Conservation (phyloP, 1,139 yeast genomes). For the Blastobotrys buckinghamii region DNA sequence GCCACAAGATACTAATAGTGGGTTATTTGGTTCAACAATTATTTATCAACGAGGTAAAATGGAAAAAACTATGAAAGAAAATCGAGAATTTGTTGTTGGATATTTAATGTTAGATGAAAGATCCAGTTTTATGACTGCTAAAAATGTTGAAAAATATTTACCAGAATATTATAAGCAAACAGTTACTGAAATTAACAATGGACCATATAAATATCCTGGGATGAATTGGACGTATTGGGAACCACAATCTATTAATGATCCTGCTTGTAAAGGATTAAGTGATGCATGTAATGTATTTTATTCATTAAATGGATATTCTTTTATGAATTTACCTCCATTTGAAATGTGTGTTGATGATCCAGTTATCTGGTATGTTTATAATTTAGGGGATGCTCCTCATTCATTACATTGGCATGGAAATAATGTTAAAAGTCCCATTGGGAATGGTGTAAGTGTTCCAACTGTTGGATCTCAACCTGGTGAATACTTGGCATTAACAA, state of each 20-base stretch:
- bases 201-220: slow-evolving; percentile 5
- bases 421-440: neutral
- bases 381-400: slow-evolving; percentile 10
- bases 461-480: slow-evolving; percentile 7
- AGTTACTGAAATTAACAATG: neutral
- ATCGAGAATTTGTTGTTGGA: slow-evolving; percentile 7
- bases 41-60: slow-evolving; percentile 4
- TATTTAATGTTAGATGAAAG: slow-evolving; percentile 6
- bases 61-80: slow-evolving; percentile 5
- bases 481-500: neutral
- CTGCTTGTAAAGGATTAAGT: neutral
- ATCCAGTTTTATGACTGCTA: neutral
- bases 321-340: slow-evolving; percentile 6
- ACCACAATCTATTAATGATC: slow-evolving; percentile 7
- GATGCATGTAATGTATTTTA: slow-evolving; percentile 8
- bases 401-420: slow-evolving; percentile 10
- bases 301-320: slow-evolving; percentile 6
- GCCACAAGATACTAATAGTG: slow-evolving; percentile 10
- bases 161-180: slow-evolving; percentile 5
- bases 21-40: slow-evolving; percentile 8
- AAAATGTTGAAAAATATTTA: slow-evolving; percentile 8
- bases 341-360: slow-evolving; percentile 10
- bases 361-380: slow-evolving; percentile 10
- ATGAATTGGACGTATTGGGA: slow-evolving; percentile 10
- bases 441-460: slow-evolving; percentile 3